These are phyloP conservation scores for Fusarium virguliforme DNA, from an alignment of 2,329 filamentous ascomycete species.

Conservation along the genomic window DNA sequence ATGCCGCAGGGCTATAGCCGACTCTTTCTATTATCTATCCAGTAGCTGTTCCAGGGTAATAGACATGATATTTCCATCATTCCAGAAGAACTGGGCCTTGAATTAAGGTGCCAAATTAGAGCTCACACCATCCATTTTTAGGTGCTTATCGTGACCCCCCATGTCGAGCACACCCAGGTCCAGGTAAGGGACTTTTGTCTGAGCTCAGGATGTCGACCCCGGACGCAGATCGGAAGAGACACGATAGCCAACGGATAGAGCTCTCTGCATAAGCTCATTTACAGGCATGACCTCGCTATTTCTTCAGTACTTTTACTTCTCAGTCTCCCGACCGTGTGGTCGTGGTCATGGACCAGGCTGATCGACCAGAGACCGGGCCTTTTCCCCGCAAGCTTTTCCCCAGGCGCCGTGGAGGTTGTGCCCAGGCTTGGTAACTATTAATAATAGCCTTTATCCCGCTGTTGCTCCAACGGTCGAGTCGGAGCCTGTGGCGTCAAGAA, in stretches of 20 bases:
- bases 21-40: conserved; percentile 14
- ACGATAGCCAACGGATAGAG: too few relatives aligned
- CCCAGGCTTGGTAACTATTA: conserved; percentile 9
- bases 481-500: conserved; percentile 19
- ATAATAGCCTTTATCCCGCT: conserved; percentile 16
- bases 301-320: conserved; percentile 1
- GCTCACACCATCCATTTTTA: conserved; percentile 4
- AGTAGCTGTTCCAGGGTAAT: conserved; percentile 14
- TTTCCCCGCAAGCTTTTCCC: conserved; percentile 36
- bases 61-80: conserved; percentile 27
- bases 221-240: neutral
- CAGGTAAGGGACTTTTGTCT: conserved; percentile 1
- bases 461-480: conserved; percentile 18
- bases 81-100: conserved; percentile 30
- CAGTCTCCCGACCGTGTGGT: neutral
- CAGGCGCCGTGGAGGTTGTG: conserved; percentile 23
- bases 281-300: neutral
- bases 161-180: neutral
- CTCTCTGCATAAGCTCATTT: neutral
- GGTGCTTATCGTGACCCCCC: neutral
- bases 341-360: neutral
- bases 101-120: neutral
- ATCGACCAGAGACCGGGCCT: conserved; percentile 1
- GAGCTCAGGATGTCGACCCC: neutral
- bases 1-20: conserved; percentile 33